Evolutionary conservation across 2,329 filamentous ascomycete genomes (phyloP), one percentile per base, ranked within the genome.

Genomic region (Beauveria pseudobassiana): DNA sequence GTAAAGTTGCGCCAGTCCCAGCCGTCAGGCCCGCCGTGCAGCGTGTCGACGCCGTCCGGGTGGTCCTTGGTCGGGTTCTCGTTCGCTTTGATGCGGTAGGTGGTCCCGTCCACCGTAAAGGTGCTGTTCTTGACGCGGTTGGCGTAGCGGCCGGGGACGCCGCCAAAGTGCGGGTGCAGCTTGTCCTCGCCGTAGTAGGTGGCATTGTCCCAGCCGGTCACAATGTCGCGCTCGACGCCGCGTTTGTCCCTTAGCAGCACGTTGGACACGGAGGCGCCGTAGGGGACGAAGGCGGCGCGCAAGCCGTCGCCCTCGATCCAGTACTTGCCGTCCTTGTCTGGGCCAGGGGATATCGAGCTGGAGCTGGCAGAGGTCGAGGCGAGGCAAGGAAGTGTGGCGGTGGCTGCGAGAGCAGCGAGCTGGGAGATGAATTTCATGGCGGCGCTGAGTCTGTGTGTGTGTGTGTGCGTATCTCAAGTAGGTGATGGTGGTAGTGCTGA

Each of bases 1-100:
- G 87, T 90, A 73, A 89, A 93, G 75, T 92, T 90, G 65, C 88
- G 82, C 76, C 82, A 90, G 71, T 92, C 89, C 87, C 89, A 91
- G 51, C 88, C 88, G 67, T 89, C 78, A 0, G 83, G 79, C 8
- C 87, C 87, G 56, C 88, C 87, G 71, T 91, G 88, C 45, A 91
- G 78, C 6, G 86, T 89, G 74, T 90, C 77, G 18, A 82, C 74
- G 7, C 85, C 85, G 0, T 80, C 67, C 0, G 83, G 83, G 42
- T 78, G 68, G 5, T 73, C 77, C 2, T 73, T 59, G 1, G 79
- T 82, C 1, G 81, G 79, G 68, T 87, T 82, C 72, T 88, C 87
- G 72, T 91, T 91, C 54, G 86, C 77, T 43, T 76, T 68, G 61
- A 89, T 75, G 63, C 87, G 73, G 72, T 84, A 90, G 3, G 73